phyloP scores from a whole-genome alignment of 2,329 filamentous ascomycete species.

The Colletotrichum simmondsii region DNA sequence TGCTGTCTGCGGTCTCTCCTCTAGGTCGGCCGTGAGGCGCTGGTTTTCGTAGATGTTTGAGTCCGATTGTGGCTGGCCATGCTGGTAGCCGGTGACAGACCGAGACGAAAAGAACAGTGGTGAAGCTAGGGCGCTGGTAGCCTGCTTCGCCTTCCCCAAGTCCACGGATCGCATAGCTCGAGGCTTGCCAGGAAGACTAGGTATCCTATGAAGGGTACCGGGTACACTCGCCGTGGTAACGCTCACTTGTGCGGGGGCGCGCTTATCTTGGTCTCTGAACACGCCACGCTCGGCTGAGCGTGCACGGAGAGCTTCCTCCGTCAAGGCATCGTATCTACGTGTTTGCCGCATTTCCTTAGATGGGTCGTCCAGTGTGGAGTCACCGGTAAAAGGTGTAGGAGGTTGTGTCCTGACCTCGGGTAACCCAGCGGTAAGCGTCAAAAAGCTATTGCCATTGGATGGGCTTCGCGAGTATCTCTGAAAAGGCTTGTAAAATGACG shows the following conservation, averaged over 20 bases:
- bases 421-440: slow-evolving; percentile 51
- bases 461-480: slow-evolving; percentile 57
- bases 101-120: slow-evolving; percentile 53
- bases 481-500: slow-evolving; percentile 39
- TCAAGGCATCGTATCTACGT: slow-evolving; percentile 48
- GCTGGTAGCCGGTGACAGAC: slow-evolving; percentile 52
- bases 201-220: slow-evolving; percentile 63
- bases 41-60: slow-evolving; percentile 54
- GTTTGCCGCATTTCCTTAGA: slow-evolving; percentile 57
- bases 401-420: slow-evolving; percentile 38
- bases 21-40: slow-evolving; percentile 46
- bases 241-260: slow-evolving; percentile 71
- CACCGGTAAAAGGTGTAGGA: slow-evolving; percentile 48
- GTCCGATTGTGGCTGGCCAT: slow-evolving; percentile 56
- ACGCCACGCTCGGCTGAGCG: slow-evolving; percentile 72
- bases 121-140: slow-evolving; percentile 44
- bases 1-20: slow-evolving; percentile 60
- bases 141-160: slow-evolving; percentile 42
- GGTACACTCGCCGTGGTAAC: slow-evolving; percentile 71
- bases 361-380: slow-evolving; percentile 47
- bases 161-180: slow-evolving; percentile 60
- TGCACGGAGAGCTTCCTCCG: slow-evolving; percentile 64
- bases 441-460: slow-evolving; percentile 55
- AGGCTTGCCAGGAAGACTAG: slow-evolving; percentile 40
- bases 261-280: slow-evolving; percentile 71